phyloP scores from a whole-genome alignment of 2,329 filamentous ascomycete species.

The Ascochyta clinopodiicola region DNA sequence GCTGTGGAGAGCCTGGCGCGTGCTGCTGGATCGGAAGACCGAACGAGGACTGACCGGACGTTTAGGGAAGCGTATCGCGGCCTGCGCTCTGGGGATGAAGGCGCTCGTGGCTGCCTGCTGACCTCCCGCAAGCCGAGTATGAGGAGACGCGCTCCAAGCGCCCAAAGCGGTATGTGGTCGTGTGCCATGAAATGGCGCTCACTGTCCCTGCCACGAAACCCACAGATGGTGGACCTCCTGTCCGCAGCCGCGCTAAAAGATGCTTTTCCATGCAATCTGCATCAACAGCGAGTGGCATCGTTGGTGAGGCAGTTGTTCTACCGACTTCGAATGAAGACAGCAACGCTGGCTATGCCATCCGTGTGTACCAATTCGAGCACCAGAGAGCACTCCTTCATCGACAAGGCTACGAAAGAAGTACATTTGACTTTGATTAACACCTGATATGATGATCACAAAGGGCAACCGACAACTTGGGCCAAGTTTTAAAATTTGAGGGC shows the following conservation, averaged over 20 bases:
- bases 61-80: constrained; percentile 53
- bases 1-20: constrained; percentile 57
- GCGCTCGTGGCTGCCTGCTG: constrained; percentile 57
- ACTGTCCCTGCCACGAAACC: constrained; percentile 42
- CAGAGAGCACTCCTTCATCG: constrained; percentile 52
- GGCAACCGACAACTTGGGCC: constrained; percentile 56
- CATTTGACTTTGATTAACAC: constrained; percentile 52
- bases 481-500: constrained; percentile 52
- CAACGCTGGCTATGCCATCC: constrained; percentile 59
- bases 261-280: constrained; percentile 54
- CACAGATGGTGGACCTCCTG: constrained; percentile 42
- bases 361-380: constrained; percentile 57
- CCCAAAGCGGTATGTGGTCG: constrained; percentile 31
- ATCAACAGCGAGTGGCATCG: constrained; percentile 60
- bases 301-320: constrained; percentile 58
- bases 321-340: constrained; percentile 52
- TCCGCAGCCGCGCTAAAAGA: constrained; percentile 53
- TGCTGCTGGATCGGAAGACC: constrained; percentile 5
- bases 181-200: constrained; percentile 47
- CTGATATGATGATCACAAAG: constrained; percentile 55
- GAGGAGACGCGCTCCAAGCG: constrained; percentile 9
- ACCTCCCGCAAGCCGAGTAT: constrained; percentile 15
- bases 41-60: constrained; percentile 16
- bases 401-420: constrained; percentile 55
- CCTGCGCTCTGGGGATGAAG: constrained; percentile 56